Evolutionary conservation across 306 rosid genomes (phyloP).

Genomic region (Rubus parviflorus): DNA sequence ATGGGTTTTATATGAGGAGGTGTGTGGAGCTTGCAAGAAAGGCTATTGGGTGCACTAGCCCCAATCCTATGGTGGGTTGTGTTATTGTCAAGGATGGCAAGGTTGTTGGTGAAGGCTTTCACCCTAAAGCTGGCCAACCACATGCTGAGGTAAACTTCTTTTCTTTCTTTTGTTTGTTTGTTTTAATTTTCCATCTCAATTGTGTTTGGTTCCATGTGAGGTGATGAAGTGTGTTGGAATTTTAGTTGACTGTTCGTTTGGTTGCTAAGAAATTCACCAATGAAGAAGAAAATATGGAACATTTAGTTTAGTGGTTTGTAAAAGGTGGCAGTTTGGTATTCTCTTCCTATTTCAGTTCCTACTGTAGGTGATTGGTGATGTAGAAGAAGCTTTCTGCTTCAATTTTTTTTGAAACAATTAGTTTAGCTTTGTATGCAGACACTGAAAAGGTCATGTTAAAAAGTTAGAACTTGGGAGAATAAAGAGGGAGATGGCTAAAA

Average conservation of each 20-base stretch:
- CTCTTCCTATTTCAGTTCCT: not conserved
- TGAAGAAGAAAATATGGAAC: not conserved
- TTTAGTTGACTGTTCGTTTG: not conserved
- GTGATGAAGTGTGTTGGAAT: not conserved
- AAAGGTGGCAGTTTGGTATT: not conserved
- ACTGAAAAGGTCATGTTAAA: not conserved
- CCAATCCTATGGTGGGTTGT: slow-evolving; percentile 95
- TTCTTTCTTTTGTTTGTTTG: not conserved
- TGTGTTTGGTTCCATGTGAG: too few species aligned
- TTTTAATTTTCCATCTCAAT: not conserved
- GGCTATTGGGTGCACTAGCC: slow-evolving; percentile 76
- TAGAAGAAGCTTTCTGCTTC: not conserved
- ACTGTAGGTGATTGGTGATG: not conserved
- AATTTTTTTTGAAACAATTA: not conserved
- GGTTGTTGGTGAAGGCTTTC: slow-evolving; percentile 84
- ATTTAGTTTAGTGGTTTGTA: not conserved
- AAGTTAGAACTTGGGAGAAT: not conserved
- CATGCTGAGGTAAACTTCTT: slow-evolving; percentile 68
- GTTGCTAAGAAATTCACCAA: not conserved
- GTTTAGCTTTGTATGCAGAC: not conserved
- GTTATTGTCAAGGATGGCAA: slow-evolving; percentile 74
- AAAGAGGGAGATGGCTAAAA: not conserved
- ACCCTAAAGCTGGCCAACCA: slow-evolving; percentile 89
- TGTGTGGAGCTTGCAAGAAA: slow-evolving; percentile 76
- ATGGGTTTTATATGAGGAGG: slow-evolving; percentile 68